Evolutionary conservation across 2,329 filamentous ascomycete genomes (phyloP).

Genomic region (Aspergillus sp.): DNA sequence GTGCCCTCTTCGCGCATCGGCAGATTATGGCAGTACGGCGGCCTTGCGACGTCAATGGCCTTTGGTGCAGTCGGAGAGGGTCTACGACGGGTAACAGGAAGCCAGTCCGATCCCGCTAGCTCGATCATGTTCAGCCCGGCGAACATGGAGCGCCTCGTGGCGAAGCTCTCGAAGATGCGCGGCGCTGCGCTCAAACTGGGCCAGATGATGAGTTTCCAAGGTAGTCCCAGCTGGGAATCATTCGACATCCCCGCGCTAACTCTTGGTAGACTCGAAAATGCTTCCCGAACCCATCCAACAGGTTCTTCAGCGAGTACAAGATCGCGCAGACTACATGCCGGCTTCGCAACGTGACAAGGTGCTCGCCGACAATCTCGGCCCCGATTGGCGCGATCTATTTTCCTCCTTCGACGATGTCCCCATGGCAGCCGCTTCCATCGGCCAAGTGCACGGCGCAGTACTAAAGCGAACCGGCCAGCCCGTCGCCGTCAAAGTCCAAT

Average conservation of each 20-base stretch:
- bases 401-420: slow-evolving; percentile 83
- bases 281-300: slow-evolving; percentile 82
- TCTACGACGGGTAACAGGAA: slow-evolving; percentile 74
- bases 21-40: slow-evolving; percentile 90
- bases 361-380: slow-evolving; percentile 72
- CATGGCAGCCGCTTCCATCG: slow-evolving; percentile 93
- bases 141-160: slow-evolving; percentile 91
- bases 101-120: slow-evolving; percentile 56
- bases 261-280: slow-evolving; percentile 75
- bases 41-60: slow-evolving; percentile 91
- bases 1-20: slow-evolving; percentile 86
- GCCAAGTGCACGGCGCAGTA: slow-evolving; percentile 86
- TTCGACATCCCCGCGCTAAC: slow-evolving; percentile 17
- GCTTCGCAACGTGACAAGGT: slow-evolving; percentile 88
- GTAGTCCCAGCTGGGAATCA: slow-evolving; percentile 15
- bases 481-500: slow-evolving; percentile 96
- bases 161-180: slow-evolving; percentile 92
- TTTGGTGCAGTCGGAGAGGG: slow-evolving; percentile 86
- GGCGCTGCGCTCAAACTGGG: slow-evolving; percentile 95
- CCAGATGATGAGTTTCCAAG: slow-evolving; percentile 97
- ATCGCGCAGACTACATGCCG: slow-evolving; percentile 97
- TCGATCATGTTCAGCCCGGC: slow-evolving; percentile 83
- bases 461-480: slow-evolving; percentile 70
- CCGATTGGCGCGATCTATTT: slow-evolving; percentile 82
- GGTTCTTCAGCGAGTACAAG: slow-evolving; percentile 90